Percentiles rank a stretch among this genome's conserved stretches.
Evolutionary conservation across 495 filamentous ascomycete genomes (phyloP).

Genomic region (Tuber microsphaerosporum): DNA sequence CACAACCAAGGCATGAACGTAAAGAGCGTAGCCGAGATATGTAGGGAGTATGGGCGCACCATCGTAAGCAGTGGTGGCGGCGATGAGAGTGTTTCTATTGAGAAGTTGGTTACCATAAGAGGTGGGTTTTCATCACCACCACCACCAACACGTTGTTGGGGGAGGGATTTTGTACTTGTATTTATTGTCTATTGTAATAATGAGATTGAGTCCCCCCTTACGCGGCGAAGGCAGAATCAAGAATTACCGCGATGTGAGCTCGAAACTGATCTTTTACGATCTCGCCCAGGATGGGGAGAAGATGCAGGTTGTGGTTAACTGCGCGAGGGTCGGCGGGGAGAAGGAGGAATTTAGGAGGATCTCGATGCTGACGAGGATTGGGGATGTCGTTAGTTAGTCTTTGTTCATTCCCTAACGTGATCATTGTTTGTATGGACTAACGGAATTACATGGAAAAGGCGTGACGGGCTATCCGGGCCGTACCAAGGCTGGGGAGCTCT

Average conservation of each 20-base stretch:
- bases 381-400: constrained; percentile 70
- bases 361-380: constrained; percentile 55
- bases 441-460: constrained; percentile 44
- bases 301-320: constrained; percentile 67
- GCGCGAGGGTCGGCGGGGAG: constrained; percentile 49
- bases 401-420: constrained; percentile 12
- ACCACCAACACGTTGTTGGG: neutral
- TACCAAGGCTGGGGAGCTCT: constrained; percentile 68
- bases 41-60: constrained; percentile 19
- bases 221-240: constrained; percentile 54
- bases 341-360: constrained; percentile 54
- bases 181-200: constrained; percentile 35
- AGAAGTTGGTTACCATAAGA: constrained; percentile 36
- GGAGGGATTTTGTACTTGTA: constrained; percentile 4
- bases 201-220: constrained; percentile 32
- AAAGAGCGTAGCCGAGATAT: constrained; percentile 40
- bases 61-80: constrained; percentile 12
- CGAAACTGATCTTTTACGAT: constrained; percentile 78
- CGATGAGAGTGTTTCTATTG: constrained; percentile 17
- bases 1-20: constrained; percentile 45
- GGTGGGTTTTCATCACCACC: constrained; percentile 26
- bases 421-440: constrained; percentile 25
- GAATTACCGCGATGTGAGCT: constrained; percentile 42
- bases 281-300: constrained; percentile 61
- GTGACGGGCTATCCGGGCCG: constrained; percentile 65